Percentiles rank a stretch among this genome's conserved stretches.
Conservation (phyloP, 2,329 filamentous ascomycete genomes). For the Balansia obtecta region DNA sequence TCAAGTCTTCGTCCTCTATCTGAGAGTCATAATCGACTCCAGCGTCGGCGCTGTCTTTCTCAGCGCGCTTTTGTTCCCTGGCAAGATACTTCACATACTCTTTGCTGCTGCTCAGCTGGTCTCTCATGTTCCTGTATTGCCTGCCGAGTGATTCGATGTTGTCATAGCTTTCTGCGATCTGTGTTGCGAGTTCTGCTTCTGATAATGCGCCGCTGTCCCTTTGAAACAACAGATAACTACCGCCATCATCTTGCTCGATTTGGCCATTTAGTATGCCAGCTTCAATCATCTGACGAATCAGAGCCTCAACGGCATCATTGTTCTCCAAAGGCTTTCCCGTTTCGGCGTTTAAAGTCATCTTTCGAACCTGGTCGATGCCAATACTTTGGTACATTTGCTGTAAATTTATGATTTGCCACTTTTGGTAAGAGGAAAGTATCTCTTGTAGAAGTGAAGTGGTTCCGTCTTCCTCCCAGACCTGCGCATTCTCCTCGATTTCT, state of each 20-base stretch:
- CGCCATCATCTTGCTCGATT: constrained; percentile 32
- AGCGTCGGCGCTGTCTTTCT: constrained; percentile 28
- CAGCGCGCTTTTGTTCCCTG: constrained; percentile 32
- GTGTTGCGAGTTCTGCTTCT: constrained; percentile 37
- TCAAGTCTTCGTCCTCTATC: constrained; percentile 49
- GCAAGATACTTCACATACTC: constrained; percentile 40
- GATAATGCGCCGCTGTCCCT: constrained; percentile 28
- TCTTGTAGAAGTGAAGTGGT: constrained; percentile 61
- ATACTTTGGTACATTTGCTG: constrained; percentile 56
- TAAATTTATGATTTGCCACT: constrained; percentile 63
- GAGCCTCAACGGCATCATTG: constrained; percentile 29
- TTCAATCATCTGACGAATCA: constrained; percentile 44
- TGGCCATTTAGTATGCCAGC: constrained; percentile 39
- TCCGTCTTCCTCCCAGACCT: constrained; percentile 56
- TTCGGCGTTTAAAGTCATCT: constrained; percentile 39
- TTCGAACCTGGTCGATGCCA: constrained; percentile 39
- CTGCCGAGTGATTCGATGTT: constrained; percentile 32
- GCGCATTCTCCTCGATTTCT: constrained; percentile 46
- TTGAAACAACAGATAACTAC: constrained; percentile 39
- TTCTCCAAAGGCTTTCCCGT: constrained; percentile 32
- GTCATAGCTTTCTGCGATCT: constrained; percentile 28
- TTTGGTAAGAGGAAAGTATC: constrained; percentile 58
- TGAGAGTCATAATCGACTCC: constrained; percentile 31
- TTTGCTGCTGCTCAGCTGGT: constrained; percentile 40
- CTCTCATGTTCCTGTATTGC: constrained; percentile 39